Percentiles rank a stretch among this genome's conserved stretches.
Conservation (phyloP, 345 rosid species). For the Kandelia obovata region DNA sequence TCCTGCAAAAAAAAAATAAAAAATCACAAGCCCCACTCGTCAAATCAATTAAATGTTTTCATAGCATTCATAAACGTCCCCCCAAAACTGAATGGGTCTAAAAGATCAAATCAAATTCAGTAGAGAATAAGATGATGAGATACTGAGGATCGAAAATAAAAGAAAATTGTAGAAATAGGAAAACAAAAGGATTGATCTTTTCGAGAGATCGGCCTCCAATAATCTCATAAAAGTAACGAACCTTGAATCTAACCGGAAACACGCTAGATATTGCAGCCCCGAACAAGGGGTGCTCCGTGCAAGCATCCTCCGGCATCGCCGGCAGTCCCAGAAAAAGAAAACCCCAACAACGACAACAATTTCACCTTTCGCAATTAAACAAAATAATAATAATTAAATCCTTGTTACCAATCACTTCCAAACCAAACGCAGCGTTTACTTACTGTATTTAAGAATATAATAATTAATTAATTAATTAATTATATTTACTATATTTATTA, state of each 20-base stretch:
- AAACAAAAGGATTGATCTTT: too few relatives aligned
- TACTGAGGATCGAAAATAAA: too few relatives aligned
- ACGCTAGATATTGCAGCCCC: conserved; percentile 57
- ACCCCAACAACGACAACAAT: background rate
- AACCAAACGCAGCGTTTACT: too few relatives aligned
- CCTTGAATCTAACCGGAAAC: conserved; percentile 64
- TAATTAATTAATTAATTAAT: too few relatives aligned
- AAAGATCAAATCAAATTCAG: background rate
- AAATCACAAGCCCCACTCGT: background rate
- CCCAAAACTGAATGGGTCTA: background rate
- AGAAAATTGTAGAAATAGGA: too few relatives aligned
- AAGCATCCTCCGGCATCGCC: conserved; percentile 39
- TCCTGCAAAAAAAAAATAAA: conserved; percentile 34
- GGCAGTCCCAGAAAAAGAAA: background rate
- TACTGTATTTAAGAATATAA: too few relatives aligned
- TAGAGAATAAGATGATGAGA: too few relatives aligned
- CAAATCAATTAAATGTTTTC: background rate
- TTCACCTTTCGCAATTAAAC: background rate
- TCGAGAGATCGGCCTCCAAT: too few relatives aligned
- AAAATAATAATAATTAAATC: background rate
- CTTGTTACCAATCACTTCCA: background rate
- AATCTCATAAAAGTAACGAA: background rate
- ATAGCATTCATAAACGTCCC: background rate
- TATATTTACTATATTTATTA: too few relatives aligned
- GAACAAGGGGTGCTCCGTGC: conserved; percentile 43